Evolutionary conservation across 2,329 filamentous ascomycete species (phyloP).

Genomic region (Phaeomoniella chlamydospora): DNA sequence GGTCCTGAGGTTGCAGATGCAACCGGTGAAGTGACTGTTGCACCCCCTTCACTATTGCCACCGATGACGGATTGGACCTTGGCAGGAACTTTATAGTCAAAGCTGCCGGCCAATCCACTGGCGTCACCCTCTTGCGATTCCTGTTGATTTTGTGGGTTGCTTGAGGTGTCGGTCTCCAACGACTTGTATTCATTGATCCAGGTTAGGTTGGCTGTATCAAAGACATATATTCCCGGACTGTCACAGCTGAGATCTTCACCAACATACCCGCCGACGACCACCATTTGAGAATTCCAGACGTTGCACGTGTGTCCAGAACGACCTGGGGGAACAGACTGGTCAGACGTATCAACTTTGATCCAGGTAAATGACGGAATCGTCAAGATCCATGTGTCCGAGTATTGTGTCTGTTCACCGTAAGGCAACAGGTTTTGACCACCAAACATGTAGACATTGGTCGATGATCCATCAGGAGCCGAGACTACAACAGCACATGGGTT

Average conservation of each 20-base stretch:
- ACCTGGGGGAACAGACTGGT: slow-evolving; percentile 34
- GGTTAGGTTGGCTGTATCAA: slow-evolving; percentile 53
- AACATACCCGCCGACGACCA: slow-evolving; percentile 59
- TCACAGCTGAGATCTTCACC: slow-evolving; percentile 49
- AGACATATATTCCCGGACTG: slow-evolving; percentile 56
- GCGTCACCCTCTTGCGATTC: slow-evolving; percentile 36
- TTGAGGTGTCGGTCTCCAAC: slow-evolving; percentile 30
- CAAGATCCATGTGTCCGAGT: slow-evolving; percentile 65
- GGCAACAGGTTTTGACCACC: slow-evolving; percentile 61
- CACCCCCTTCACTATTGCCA: slow-evolving; percentile 49
- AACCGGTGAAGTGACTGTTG: slow-evolving; percentile 52
- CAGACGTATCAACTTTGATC: slow-evolving; percentile 47
- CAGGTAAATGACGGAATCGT: slow-evolving; percentile 70
- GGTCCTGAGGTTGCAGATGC: slow-evolving; percentile 53
- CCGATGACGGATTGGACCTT: slow-evolving; percentile 52
- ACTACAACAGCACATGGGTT: slow-evolving; percentile 61
- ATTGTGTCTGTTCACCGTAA: slow-evolving; percentile 42
- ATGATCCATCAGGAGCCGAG: slow-evolving; percentile 57
- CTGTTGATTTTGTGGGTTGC: slow-evolving; percentile 37
- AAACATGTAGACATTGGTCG: slow-evolving; percentile 66
- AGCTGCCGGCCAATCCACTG: slow-evolving; percentile 42
- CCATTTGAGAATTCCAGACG: slow-evolving; percentile 67
- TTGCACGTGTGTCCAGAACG: slow-evolving; percentile 65
- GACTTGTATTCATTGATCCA: slow-evolving; percentile 64
- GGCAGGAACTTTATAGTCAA: slow-evolving; percentile 56